A percentile compares a stretch with the other conserved stretches of the same genome.
These are phyloP conservation scores for Pseudogymnoascus verrucosus DNA, from an alignment of 2,329 filamentous ascomycete species.

Conservation along the genomic window DNA sequence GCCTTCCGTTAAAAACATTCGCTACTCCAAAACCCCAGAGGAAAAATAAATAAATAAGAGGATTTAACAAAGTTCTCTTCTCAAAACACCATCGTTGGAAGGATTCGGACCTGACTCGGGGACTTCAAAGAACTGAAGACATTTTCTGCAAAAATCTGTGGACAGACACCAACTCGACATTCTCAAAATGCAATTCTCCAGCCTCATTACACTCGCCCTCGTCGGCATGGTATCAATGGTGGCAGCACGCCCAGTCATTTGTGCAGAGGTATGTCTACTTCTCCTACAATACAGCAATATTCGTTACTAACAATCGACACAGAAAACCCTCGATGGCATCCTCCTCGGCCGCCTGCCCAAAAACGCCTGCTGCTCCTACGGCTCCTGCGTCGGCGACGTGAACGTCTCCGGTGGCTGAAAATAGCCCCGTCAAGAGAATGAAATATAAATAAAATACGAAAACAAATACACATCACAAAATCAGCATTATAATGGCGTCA, in stretches of 20 bases:
- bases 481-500: neutral
- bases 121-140: neutral
- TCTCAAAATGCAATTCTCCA: constrained; percentile 4
- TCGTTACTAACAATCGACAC: neutral
- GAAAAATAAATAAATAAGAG: neutral
- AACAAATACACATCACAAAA: neutral
- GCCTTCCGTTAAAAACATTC: neutral
- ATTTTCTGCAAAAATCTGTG: neutral
- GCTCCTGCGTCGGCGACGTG: neutral
- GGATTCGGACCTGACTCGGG: neutral
- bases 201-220: neutral
- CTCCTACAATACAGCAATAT: neutral
- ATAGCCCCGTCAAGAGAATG: neutral
- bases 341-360: neutral
- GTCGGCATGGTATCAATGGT: neutral
- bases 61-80: neutral
- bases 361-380: constrained; percentile 2
- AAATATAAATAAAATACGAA: neutral
- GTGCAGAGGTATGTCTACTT: neutral
- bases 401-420: neutral
- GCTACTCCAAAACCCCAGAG: neutral
- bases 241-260: neutral
- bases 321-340: constrained; percentile 5
- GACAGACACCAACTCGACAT: neutral
- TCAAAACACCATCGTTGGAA: neutral